These are phyloP conservation scores for Choiromyces venosus DNA, from an alignment of 495 filamentous ascomycete genomes.

Conservation along the genomic window DNA sequence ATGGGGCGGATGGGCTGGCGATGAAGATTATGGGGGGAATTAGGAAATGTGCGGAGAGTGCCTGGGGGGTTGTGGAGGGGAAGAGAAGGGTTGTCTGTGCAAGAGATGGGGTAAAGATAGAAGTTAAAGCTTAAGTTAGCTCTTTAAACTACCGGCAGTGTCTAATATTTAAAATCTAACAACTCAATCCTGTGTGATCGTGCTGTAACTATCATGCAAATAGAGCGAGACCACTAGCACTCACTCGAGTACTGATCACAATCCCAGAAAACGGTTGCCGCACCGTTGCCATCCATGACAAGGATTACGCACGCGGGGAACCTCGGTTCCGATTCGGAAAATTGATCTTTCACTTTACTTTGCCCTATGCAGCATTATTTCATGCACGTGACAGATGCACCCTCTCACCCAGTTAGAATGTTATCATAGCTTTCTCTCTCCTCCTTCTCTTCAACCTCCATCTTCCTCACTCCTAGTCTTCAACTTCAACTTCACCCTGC, in stretches of 20 bases:
- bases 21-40: constrained; percentile 25
- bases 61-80: constrained; percentile 14
- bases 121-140: constrained; percentile 19
- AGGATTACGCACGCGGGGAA: not conserved
- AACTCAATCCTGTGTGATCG: not conserved
- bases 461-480: not conserved
- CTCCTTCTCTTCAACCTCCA: not conserved
- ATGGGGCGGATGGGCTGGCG: constrained; percentile 25
- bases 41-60: constrained; percentile 22
- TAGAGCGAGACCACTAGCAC: not conserved
- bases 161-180: not conserved
- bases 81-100: constrained; percentile 29
- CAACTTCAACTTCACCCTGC: not conserved
- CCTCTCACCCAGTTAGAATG: not conserved
- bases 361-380: not conserved
- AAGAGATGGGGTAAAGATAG: constrained; percentile 31
- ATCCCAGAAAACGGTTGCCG: not conserved
- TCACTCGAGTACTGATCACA: not conserved
- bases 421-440: not conserved
- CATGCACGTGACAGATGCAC: not conserved
- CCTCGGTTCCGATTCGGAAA: not conserved
- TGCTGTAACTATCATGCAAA: not conserved
- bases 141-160: not conserved
- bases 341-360: not conserved
- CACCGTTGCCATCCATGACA: not conserved